Evolutionary conservation across 192 early-diverging fungal species (phyloP).

Genomic region (Funneliformis mosseae): DNA sequence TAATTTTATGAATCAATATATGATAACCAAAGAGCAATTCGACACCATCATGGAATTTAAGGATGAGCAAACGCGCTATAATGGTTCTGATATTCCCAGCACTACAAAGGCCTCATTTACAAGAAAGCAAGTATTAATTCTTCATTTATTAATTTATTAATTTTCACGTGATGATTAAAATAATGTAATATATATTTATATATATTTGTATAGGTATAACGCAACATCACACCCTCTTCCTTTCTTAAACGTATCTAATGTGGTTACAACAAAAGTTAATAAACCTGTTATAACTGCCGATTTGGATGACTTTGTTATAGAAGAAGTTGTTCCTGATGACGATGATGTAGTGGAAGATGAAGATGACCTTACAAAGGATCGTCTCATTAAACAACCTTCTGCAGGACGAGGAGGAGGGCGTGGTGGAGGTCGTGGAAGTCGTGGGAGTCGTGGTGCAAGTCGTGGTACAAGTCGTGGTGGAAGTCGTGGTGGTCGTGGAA

Average conservation of each 20-base stretch:
- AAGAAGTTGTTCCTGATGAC: slow-evolving; percentile 52
- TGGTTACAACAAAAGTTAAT: slow-evolving; percentile 35
- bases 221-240: slow-evolving; percentile 62
- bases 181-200: neutral
- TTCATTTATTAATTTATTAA: neutral
- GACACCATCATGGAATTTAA: slow-evolving; percentile 82
- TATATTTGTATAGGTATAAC: slow-evolving; percentile 60
- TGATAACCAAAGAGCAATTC: slow-evolving; percentile 83
- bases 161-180: neutral
- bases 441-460: neutral
- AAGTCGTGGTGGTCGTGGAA: neutral
- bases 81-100: slow-evolving; percentile 57
- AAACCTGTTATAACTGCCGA: slow-evolving; percentile 48
- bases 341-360: slow-evolving; percentile 51
- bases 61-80: slow-evolving; percentile 37
- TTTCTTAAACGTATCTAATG: slow-evolving; percentile 46
- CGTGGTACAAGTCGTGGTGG: neutral
- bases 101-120: slow-evolving; percentile 81
- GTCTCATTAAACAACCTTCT: slow-evolving; percentile 38
- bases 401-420: neutral
- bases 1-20: slow-evolving; percentile 89
- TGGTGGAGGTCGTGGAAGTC: neutral
- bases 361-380: slow-evolving; percentile 57
- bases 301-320: slow-evolving; percentile 62
- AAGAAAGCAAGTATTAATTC: slow-evolving; percentile 56